A percentile compares a stretch with the other conserved stretches of the same genome.
These are phyloP conservation scores for Leptomonas pyrrhocoris DNA, from an alignment of 208 protist genomes.

Conservation along the genomic window DNA sequence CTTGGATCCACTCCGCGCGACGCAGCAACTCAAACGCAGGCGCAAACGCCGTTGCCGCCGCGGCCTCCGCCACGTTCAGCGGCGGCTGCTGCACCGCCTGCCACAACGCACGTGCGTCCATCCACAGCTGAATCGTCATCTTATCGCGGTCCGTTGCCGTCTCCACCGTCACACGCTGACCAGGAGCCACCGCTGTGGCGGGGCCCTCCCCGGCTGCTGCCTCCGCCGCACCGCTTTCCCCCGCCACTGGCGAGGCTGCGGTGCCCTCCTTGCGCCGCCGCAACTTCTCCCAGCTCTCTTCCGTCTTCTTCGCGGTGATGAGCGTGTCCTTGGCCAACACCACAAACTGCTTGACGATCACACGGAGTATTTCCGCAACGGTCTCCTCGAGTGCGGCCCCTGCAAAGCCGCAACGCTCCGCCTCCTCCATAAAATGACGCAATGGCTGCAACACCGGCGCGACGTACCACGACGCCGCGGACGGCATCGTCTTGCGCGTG, in stretches of 20 bases:
- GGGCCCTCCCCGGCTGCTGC: constrained; percentile 36
- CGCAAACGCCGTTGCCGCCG: constrained; percentile 15
- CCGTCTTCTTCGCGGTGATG: constrained; percentile 80
- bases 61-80: constrained; percentile 3
- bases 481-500: constrained; percentile 71
- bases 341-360: constrained; percentile 48
- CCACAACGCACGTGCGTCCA: constrained; percentile 71
- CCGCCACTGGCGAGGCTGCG: background rate
- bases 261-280: constrained; percentile 64
- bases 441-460: constrained; percentile 58
- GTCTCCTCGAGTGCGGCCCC: constrained; percentile 20
- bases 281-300: constrained; percentile 91
- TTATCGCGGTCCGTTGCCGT: constrained; percentile 86
- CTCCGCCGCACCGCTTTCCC: background rate
- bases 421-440: constrained; percentile 36
- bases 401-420: constrained; percentile 24
- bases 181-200: constrained; percentile 51
- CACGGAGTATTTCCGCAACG: constrained; percentile 27
- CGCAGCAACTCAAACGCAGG: constrained; percentile 49
- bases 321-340: constrained; percentile 73
- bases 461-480: constrained; percentile 77
- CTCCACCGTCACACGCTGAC: constrained; percentile 54
- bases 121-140: constrained; percentile 84
- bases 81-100: constrained; percentile 26
- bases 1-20: constrained; percentile 81